Base-by-base conservation (phyloP, 495 filamentous ascomycete genomes). In the Xylaria longipes region DNA sequence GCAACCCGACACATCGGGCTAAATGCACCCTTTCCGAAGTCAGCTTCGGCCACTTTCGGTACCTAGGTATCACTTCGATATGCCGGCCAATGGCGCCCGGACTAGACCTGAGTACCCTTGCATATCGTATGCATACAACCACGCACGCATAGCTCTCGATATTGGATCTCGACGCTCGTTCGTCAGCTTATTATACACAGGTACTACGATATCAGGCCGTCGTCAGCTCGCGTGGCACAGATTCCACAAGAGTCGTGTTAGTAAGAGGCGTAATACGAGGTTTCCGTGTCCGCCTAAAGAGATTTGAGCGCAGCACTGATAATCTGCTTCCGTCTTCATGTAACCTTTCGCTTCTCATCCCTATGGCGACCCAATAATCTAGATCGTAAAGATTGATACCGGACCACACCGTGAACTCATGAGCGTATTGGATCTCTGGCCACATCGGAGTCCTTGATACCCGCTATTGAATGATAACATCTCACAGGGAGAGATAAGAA, bases 201-300 rank as follows among this genome's bases (percentile, higher is more conserved):
- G 17, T 45, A 14, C 43, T n/a, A 25, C 41, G 8, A 45, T 45
- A 31, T 29, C 57, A 39, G 22, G n/a, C 17, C 14, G 5, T 20
- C 17, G 6, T 63, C 68, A 70, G 68, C 68, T 70, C 46, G 46
- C 22, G n/a, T 52, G 62, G 6, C 33, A 52, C 37, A 37, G 14
- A 43, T 25, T 22, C 7, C 43, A 45, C 33, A 5, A 11, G 48
- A 50, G 64, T 39, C 33, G 25, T 3, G 37, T 27, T 58, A 25
- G 4, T 27, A 60, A 39, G 22, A 25, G 12, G 25, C n/a, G 50
- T 35, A 46, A 46, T 62, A 70, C 68, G 68, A 63, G 56, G 43
- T 25, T 22, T 25, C 22, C 35, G 41, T 52, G 1, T 27, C 41
- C 14, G 27, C 31, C 46, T 22, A 60, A n/a, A 8, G 22, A 37